A percentile compares a stretch with the other conserved stretches of the same genome.
Evolutionary conservation across 176 grass and related monocot genomes (phyloP).

Genomic region (Musa itinerans): DNA sequence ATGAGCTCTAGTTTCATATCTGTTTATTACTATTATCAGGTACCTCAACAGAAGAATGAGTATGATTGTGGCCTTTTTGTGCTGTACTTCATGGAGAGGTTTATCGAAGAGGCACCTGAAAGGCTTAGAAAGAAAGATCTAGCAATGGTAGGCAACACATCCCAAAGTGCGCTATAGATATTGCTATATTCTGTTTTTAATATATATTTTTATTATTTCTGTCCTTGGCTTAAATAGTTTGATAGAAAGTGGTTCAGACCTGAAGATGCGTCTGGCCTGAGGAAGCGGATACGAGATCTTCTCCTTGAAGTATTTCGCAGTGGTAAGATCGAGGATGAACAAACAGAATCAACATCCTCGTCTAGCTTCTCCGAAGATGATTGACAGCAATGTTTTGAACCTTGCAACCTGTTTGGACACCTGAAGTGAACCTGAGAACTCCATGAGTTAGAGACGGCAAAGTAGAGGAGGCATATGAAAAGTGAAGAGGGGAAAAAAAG

Average conservation of each 20-base stretch:
- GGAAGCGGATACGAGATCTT: slow-evolving; percentile 39
- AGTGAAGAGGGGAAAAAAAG: neutral
- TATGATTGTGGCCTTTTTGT: slow-evolving; percentile 90
- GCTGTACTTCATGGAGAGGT: slow-evolving; percentile 68
- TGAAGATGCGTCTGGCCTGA: slow-evolving; percentile 58
- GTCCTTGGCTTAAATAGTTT: slow-evolving; percentile 39
- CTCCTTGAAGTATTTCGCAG: slow-evolving; percentile 46
- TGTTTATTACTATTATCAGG: slow-evolving; percentile 31
- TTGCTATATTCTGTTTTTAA: slow-evolving; percentile 5
- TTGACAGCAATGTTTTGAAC: neutral
- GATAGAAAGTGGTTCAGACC: slow-evolving; percentile 59
- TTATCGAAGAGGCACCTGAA: slow-evolving; percentile 59
- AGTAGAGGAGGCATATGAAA: neutral
- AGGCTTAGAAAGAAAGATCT: slow-evolving; percentile 43
- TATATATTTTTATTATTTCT: neutral
- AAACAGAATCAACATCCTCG: slow-evolving; percentile 16
- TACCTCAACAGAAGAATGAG: slow-evolving; percentile 58
- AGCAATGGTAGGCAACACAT: slow-evolving; percentile 43
- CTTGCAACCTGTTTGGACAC: neutral
- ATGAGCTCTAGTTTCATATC: neutral
- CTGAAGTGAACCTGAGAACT: neutral
- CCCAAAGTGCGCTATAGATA: neutral
- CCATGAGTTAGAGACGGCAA: neutral
- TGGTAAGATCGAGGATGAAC: slow-evolving; percentile 26
- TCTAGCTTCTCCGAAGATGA: slow-evolving; percentile 11